phyloP scores from a whole-genome alignment of 2,329 filamentous ascomycete species.

The Keithomyces neogunnii region DNA sequence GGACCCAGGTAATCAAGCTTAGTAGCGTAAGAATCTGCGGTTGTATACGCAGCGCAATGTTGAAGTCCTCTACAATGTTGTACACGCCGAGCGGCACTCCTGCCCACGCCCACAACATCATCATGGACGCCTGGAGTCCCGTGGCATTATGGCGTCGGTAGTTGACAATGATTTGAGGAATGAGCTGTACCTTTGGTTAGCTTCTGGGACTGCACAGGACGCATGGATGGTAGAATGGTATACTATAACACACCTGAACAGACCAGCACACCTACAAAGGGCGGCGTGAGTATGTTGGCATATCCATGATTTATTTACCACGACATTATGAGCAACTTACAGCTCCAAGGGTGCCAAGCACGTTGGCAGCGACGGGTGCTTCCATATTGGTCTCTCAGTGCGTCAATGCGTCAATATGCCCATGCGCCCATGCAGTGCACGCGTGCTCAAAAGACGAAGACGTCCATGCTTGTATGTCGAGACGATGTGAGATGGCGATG shows the following conservation, averaged over 20 bases:
- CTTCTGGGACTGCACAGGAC: no score
- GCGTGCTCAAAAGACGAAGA: no score
- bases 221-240: not conserved
- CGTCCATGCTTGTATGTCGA: no score
- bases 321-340: slow-evolving; percentile 23
- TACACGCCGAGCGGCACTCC: slow-evolving; percentile 56
- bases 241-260: slow-evolving; percentile 38
- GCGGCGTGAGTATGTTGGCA: not conserved
- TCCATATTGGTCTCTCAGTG: slow-evolving; percentile 33
- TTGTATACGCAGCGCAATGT: slow-evolving; percentile 32
- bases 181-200: slow-evolving; percentile 34
- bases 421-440: no score
- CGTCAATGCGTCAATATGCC: no score
- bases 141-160: slow-evolving; percentile 56
- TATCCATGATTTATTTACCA: not conserved
- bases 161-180: slow-evolving; percentile 63
- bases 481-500: no score
- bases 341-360: slow-evolving; percentile 51
- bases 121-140: slow-evolving; percentile 61
- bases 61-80: slow-evolving; percentile 33
- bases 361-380: slow-evolving; percentile 45
- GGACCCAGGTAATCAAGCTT: slow-evolving; percentile 34
- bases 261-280: slow-evolving; percentile 51
- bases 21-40: slow-evolving; percentile 34
- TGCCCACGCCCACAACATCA: slow-evolving; percentile 62